Base-by-base conservation (phyloP, 805 yeast species). In the Starmera caribaea region DNA sequence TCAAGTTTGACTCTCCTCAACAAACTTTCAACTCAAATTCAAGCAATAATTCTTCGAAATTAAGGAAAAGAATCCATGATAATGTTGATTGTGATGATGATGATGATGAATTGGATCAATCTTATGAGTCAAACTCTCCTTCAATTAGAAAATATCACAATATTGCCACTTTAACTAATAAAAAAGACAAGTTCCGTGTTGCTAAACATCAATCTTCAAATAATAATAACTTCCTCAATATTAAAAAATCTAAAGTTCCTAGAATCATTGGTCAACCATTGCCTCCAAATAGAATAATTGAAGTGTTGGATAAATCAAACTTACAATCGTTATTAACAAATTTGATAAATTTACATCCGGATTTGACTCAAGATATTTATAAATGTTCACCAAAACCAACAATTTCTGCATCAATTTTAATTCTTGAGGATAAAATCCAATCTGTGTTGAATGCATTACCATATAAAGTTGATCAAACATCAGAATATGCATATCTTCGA, bases 401-500 rank as follows among this genome's bases (percentile, higher is more conserved):
- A 0, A 68, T 76, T 4, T 57, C 64, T 11, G 68, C 71, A 41
- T 71, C 83, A 6, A 54, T 81, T 9, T 64, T 59, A 10, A 63
- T 75, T 33, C 63, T 87, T 38, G 56, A 62, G 31, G 49, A 53
- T 50, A 61, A 73, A 36, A 54, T 66, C 16, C 54, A 52, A 5
- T 44, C 41, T 8, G 72, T 84, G 24, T 49, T 62, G 16, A 55
- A 57, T 9, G 68, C 71, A 43, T 59, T 87, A 46, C 96, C 96
- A 1, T 85, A 82, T 57, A 79, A 79, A 47, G 86, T 85, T 45
- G 88, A 83, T 49, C 66, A 71, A 9, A 66, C 72, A 30, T 74
- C 82, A 36, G 95, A 86, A 57, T 86, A 86, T 53, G 76, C 89
- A 5, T 86, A 76, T 55, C 60, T 82, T 41, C 68, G 95, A 41